Base-by-base conservation (phyloP, 805 yeast species). In the Pichia ethanolica region DNA sequence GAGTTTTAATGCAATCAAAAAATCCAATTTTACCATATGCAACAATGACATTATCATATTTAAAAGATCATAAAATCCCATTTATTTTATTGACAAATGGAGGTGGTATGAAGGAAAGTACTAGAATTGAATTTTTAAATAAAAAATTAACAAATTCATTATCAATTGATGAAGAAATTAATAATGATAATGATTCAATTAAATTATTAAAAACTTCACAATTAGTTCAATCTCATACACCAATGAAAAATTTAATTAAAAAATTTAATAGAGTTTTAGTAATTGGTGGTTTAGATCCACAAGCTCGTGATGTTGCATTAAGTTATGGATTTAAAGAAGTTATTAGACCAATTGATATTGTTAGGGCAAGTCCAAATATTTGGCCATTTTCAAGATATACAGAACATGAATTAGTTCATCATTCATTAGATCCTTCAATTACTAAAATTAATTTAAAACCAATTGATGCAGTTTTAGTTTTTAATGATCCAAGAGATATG, bases 401-500 rank as follows among this genome's bases (percentile, higher is more conserved):
- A 1, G 61, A 63, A 5, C 72, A 70, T 11, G 77, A 83, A 36
- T 50, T 77, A 33, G 63, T 67, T 9, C 55, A 63, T 40, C 78
- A 69, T 64, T 72, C 75, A 0, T 57, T 63, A 25, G 57, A 61
- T 12, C 69, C 71, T 2, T 38, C 52, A 5, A 53, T 39, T 7
- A 53, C 63, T 27, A 53, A 59, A 30, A 56, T 66, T 12, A 57
- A 44, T 67, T 59, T 53, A 54, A 44, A 46, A 46, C 77, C 78
- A 20, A 72, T 87, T 52, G 95, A 89, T 55, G 90, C 89, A 3
- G 72, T 90, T 0, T 67, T 90, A 52, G 89, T 89, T 20, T 87
- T 89, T 65, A 86, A 86, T 61, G 97, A 90, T 65, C 90, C 97
- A 5, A 72, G 95, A 51, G 97, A 90, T 63, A 77, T 89, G 84